Conservation (phyloP, 495 filamentous ascomycete genomes). For the Daldinia caldariorum region DNA sequence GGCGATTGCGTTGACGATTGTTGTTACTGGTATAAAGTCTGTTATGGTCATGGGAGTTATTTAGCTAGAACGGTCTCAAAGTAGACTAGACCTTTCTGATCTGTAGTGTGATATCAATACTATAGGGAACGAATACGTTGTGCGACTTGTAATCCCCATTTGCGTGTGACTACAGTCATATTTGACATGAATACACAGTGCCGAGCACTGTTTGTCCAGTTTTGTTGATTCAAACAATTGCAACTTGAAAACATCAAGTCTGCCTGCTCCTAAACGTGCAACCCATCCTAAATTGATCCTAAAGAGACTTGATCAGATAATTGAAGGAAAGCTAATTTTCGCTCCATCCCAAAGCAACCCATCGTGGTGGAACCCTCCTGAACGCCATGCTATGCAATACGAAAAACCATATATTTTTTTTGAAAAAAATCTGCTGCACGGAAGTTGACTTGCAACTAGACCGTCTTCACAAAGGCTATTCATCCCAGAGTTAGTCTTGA, state of each 20-base stretch:
- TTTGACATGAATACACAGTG: conserved; percentile 30
- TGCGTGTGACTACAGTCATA: conserved; percentile 39
- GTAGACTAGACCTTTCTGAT: conserved; percentile 38
- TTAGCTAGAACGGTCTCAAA: conserved; percentile 37
- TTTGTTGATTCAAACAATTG: conserved; percentile 17
- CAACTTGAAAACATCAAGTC: conserved; percentile 1
- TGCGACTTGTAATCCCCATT: conserved; percentile 30
- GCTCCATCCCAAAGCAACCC: conserved; percentile 5
- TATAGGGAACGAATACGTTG: conserved; percentile 26
- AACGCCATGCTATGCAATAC: conserved; percentile 49
- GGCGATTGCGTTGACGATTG: conserved; percentile 11
- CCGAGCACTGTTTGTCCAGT: conserved; percentile 12
- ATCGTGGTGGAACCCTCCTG: conserved; percentile 17
- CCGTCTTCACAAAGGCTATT: conserved; percentile 53
- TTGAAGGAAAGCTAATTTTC: conserved; percentile 10
- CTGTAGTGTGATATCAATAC: conserved; percentile 37
- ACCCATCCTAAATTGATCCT: conserved; percentile 8
- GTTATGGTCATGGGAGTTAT: conserved; percentile 33
- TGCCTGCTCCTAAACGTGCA: conserved; percentile 7
- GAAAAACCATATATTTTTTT: conserved; percentile 10
- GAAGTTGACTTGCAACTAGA: conserved; percentile 12
- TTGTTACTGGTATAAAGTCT: conserved; percentile 32
- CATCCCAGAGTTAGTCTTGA: conserved; percentile 49
- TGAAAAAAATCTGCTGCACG: background rate
- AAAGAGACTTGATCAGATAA: conserved; percentile 17